Base-by-base conservation (phyloP, 345 rosid species). In the Moricandia arvensis region DNA sequence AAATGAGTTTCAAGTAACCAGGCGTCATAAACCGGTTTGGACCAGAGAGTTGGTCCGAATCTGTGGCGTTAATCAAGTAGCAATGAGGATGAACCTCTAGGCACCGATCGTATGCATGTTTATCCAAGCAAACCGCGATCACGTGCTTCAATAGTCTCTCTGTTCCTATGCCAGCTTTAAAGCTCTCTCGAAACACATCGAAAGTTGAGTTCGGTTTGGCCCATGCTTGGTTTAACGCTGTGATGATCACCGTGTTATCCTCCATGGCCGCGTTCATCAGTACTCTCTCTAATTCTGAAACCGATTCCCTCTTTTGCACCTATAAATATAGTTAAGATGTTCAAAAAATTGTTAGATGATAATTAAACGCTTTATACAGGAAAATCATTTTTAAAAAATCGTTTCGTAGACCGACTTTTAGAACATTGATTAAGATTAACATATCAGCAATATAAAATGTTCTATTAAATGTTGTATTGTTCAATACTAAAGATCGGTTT, bases 181-280 rank as follows among this genome's bases (percentile, higher is more conserved):
- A 89, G 74, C 94, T 83, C 78, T 84, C 83, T 59, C 86, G 41
- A 77, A 91, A 89, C 38, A 91, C 57, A 33, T 87, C 94, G 49
- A 89, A 53, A 5, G 87, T 66, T 2, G 97, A 86, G 29, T 69
- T 75, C 15, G 88, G 85, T 66, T 82, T 75, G 4, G 88, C 84
- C 97, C 97, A 91, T 58, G 92, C 94, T 53, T 82, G 74, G 66
- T 87, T 91, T 68, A 86, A 37, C n/a, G 93, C 87, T 13, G 92
- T 89, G 18, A 89, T 17, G 35, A 91, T 86, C 30, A 91, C 89
- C 0, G 94, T 89, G 7, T 79, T 89, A 57, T 83, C 31, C 65
- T 80, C 73, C 74, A 67, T 80, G 8, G 80, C 43, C 3, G 80
- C 83, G 3, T 62, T 76, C 38, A 33, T 79, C 33, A 74, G 30